These are phyloP conservation scores for Aspergillus flavus DNA, from an alignment of 2,329 filamentous ascomycete genomes.

Conservation along the genomic window DNA sequence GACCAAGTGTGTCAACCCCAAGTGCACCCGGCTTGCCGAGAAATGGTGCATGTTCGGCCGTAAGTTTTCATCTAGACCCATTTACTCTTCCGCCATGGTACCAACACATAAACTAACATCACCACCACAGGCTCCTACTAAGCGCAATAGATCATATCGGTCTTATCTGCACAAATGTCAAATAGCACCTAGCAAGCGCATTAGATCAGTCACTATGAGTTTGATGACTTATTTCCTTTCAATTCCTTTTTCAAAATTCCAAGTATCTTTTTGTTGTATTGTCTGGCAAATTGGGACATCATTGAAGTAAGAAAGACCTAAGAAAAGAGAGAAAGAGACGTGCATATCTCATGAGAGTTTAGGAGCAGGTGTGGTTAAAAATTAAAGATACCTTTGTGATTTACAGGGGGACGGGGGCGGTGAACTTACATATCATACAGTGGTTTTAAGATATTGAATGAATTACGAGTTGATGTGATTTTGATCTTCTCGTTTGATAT, in stretches of 20 bases:
- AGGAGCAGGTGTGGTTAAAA: background rate
- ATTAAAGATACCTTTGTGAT: background rate
- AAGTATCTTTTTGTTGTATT: conserved; percentile 1
- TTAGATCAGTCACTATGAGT: conserved; percentile 14
- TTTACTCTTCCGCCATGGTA: background rate
- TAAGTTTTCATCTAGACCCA: conserved; percentile 38
- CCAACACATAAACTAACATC: conserved; percentile 9
- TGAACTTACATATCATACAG: background rate
- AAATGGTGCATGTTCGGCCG: conserved; percentile 92
- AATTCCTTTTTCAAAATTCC: background rate
- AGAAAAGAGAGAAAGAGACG: background rate
- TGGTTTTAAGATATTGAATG: background rate
- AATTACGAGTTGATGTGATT: background rate
- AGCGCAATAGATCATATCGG: conserved; percentile 10
- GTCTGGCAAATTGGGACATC: background rate
- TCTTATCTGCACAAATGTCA: background rate
- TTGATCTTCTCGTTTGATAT: background rate
- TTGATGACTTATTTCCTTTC: conserved; percentile 15
- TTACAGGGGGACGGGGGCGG: background rate
- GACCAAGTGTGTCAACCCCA: conserved; percentile 90
- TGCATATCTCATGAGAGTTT: background rate
- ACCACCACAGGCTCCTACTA: conserved; percentile 32
- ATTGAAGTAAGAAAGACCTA: background rate
- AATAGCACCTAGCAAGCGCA: conserved; percentile 7
- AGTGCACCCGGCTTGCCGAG: conserved; percentile 75